Conservation (phyloP, 441 rosid species). For the Brassica balearica region DNA sequence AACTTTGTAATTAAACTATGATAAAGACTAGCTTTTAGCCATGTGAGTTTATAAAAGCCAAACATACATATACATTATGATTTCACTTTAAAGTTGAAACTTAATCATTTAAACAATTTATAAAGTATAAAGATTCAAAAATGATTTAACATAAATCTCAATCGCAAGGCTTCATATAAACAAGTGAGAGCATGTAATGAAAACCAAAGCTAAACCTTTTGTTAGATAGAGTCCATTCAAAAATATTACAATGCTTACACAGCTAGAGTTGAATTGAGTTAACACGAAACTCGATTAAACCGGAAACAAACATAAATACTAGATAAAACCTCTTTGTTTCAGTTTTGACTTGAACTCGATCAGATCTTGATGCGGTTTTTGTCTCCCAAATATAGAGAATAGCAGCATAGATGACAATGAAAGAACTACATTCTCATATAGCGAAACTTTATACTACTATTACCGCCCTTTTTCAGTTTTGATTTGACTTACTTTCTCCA, state of each 20-base stretch:
- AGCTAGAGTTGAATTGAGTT: neutral
- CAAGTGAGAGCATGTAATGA: neutral
- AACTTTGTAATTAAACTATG: constrained; percentile 9
- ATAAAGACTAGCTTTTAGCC: constrained; percentile 17
- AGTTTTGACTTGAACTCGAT: constrained; percentile 1
- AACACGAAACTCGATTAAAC: too few species aligned
- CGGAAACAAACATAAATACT: too few species aligned
- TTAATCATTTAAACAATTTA: neutral
- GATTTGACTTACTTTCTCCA: too few species aligned
- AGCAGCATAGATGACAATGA: too few species aligned
- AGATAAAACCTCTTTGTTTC: neutral
- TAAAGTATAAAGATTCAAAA: neutral
- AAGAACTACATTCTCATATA: too few species aligned
- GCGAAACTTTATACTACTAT: too few species aligned
- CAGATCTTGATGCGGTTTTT: constrained; percentile 20
- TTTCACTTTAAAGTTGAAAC: neutral
- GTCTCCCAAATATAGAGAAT: constrained; percentile 56
- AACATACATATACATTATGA: neutral
- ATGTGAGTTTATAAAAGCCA: constrained; percentile 8
- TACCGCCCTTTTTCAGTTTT: too few species aligned
- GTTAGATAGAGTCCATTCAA: constrained; percentile 3
- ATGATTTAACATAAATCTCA: neutral
- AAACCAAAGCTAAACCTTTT: neutral
- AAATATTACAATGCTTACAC: neutral
- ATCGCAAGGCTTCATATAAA: neutral